phyloP scores from a whole-genome alignment of 2,329 filamentous ascomycete genomes.

The Periconia sp. region DNA sequence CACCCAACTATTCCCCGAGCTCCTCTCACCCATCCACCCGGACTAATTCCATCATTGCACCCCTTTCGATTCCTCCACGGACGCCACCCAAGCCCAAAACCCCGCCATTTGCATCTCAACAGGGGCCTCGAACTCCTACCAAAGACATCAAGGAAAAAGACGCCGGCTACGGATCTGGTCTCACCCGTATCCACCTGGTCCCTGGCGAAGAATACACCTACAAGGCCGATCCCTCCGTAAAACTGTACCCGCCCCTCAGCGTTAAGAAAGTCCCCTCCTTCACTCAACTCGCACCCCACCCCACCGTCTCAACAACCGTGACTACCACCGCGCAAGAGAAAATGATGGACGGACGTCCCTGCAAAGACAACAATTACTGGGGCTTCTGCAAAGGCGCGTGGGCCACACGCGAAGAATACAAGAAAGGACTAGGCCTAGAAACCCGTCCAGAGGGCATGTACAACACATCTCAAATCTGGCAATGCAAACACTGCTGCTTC shows the following conservation, averaged over 20 bases:
- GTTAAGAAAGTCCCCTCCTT: neutral
- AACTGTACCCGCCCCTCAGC: neutral
- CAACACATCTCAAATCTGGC: slow-evolving; percentile 40
- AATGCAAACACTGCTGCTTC: slow-evolving; percentile 44
- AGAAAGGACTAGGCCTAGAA: slow-evolving; percentile 38
- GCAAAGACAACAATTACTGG: slow-evolving; percentile 49
- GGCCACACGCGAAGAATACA: slow-evolving; percentile 40
- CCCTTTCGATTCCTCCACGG: slow-evolving; percentile 1
- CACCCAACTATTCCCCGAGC: neutral
- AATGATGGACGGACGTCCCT: slow-evolving; percentile 44
- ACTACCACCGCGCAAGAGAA: slow-evolving; percentile 26
- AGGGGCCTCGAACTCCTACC: slow-evolving; percentile 12
- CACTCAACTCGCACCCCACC: neutral
- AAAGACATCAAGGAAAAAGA: neutral
- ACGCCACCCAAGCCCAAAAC: slow-evolving; percentile 1
- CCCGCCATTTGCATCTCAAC: slow-evolving; percentile 1
- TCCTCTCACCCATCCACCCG: neutral
- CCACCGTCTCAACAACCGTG: slow-evolving; percentile 20
- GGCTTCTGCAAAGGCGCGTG: slow-evolving; percentile 51
- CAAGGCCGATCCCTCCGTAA: neutral
- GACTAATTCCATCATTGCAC: neutral
- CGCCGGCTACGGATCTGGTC: neutral
- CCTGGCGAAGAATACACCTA: slow-evolving; percentile 13
- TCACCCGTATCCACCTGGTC: slow-evolving; percentile 3
- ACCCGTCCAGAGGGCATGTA: slow-evolving; percentile 44